Evolutionary conservation across 2,329 filamentous ascomycete genomes (phyloP), one percentile per base, ranked within the genome.

Genomic region (Endoconidiophora laricicola): DNA sequence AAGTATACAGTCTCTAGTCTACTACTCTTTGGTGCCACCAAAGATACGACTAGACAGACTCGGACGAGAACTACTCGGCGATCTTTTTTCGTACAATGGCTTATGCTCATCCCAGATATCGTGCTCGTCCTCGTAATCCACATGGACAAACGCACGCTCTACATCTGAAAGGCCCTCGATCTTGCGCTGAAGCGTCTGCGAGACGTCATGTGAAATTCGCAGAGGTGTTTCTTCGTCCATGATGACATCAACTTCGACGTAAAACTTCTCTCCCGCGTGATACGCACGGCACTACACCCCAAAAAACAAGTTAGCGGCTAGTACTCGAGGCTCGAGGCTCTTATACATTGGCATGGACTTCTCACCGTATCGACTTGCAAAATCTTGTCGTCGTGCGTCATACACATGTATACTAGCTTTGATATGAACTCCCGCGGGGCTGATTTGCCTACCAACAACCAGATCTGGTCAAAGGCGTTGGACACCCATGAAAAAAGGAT

Each of bases 191-290:
- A 79, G 60, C 7, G 69, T 67, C 59, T 79, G 75, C 20, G 71
- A 72, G 23, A 79, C 71, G 55, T 79, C 75, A 55, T 79, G 76
- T 2, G 74, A 74, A 47, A 77, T 63, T 53, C 69, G 72, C 23
- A 79, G 63, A 5, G 71, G 72, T 2, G 69, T 65, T 3, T 68
- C 63, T 54, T 71, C 71, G 57, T 76, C 69, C 66, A 79, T 75
- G 46, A 79, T 69, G 47, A 79, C 69, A 56, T 79, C 76, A 3
- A 79, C 70, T 56, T 79, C 76, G 16, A 78, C 76, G 55, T 78
- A 79, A 56, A 77, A 75, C 38, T 71, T 69, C 55, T 78, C 73
- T 0, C 76, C 76, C 0, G 74, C 73, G 57, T 79, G 74, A 58
- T 79, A 79, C 3, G 75, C 76, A 49, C 72, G 70, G 60, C 71